phyloP scores from a whole-genome alignment of 2,329 filamentous ascomycete genomes.

The Aspergillus spinulosporus region DNA sequence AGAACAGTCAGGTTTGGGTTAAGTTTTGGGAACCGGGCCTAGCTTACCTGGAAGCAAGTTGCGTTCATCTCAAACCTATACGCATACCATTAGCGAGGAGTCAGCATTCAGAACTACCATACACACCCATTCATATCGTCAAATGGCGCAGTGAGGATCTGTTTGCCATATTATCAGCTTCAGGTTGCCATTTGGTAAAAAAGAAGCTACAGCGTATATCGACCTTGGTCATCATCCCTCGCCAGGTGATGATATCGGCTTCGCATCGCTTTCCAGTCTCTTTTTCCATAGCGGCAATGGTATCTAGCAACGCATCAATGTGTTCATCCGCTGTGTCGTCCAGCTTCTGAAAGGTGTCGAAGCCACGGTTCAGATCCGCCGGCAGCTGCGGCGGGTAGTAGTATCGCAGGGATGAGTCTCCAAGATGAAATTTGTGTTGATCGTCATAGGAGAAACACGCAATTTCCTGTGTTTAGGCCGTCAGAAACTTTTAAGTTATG shows the following conservation, averaged over 20 bases:
- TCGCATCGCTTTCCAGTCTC: constrained; percentile 66
- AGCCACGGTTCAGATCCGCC: constrained; percentile 75
- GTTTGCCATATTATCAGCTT: background rate
- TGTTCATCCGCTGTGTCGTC: constrained; percentile 85
- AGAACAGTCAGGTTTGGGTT: constrained; percentile 22
- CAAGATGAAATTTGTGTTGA: constrained; percentile 71
- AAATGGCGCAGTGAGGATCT: constrained; percentile 86
- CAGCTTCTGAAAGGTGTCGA: constrained; percentile 77
- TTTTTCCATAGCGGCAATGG: constrained; percentile 72
- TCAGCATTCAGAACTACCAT: constrained; percentile 1
- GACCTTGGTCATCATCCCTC: constrained; percentile 99
- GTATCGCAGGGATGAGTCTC: constrained; percentile 78
- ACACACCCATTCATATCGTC: constrained; percentile 75
- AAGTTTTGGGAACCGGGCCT: background rate
- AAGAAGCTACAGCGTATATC: constrained; percentile 5
- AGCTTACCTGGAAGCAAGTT: constrained; percentile 75
- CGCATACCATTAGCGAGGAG: constrained; percentile 14
- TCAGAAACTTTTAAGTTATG: constrained; percentile 11
- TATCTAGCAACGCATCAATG: constrained; percentile 76
- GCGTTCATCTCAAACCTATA: constrained; percentile 92
- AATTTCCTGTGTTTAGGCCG: constrained; percentile 66
- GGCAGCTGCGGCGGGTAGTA: constrained; percentile 77
- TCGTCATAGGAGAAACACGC: constrained; percentile 92
- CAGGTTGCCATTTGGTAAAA: background rate
- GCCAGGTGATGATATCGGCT: constrained; percentile 84